These are phyloP conservation scores for Canna indica DNA, from an alignment of 176 grass and related monocot species.

Conservation along the genomic window DNA sequence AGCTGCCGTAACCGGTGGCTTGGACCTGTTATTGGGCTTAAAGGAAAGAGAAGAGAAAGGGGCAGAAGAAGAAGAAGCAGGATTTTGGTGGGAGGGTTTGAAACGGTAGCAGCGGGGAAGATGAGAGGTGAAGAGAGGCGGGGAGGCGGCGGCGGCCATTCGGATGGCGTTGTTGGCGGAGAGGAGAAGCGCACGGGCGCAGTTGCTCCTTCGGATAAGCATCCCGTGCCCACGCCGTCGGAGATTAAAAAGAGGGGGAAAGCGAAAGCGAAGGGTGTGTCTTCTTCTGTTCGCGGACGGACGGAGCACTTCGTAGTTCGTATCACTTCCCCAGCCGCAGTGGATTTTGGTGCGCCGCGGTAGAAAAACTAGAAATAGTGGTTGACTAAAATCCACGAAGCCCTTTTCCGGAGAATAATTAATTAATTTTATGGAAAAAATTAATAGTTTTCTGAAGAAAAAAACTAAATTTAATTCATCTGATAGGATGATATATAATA, in stretches of 20 bases:
- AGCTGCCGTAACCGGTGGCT: slow-evolving; percentile 6
- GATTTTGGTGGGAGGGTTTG: slow-evolving; percentile 9
- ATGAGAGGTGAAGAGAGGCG: background rate
- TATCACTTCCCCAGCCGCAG: background rate
- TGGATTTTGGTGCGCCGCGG: too few species aligned
- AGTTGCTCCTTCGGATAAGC: slow-evolving; percentile 40
- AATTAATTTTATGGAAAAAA: too few species aligned
- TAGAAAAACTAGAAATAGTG: too few species aligned
- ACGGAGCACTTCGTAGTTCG: background rate
- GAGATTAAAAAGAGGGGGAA: background rate
- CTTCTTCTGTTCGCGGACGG: background rate
- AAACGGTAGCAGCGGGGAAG: background rate
- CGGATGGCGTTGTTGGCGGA: slow-evolving; percentile 8
- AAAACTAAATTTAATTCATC: too few species aligned
- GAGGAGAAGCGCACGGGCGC: slow-evolving; percentile 25
- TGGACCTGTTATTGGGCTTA: slow-evolving; percentile 3
- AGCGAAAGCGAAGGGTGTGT: background rate
- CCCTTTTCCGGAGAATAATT: too few species aligned
- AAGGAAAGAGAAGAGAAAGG: slow-evolving; percentile 3
- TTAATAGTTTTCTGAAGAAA: too few species aligned
- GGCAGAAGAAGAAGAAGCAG: slow-evolving; percentile 15
- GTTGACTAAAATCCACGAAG: too few species aligned
- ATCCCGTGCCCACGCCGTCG: background rate
- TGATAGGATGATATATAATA: too few species aligned
- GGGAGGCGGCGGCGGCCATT: slow-evolving; percentile 3